phyloP scores from a whole-genome alignment of 2,329 filamentous ascomycete genomes.

The Exophiala sp. region DNA sequence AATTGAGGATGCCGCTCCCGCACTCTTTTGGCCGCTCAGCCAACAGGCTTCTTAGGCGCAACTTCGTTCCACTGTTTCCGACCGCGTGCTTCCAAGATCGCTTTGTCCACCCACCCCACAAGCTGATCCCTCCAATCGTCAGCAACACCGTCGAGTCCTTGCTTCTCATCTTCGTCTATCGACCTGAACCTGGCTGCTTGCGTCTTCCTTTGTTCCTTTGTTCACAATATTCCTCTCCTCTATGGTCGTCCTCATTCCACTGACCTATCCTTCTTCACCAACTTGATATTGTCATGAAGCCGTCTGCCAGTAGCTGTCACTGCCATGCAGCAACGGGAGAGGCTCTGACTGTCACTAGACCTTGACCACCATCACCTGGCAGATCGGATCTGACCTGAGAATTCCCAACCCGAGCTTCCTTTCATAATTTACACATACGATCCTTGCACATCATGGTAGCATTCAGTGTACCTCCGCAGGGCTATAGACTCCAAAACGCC shows the following conservation, averaged over 20 bases:
- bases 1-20: conserved; percentile 10
- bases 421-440: not conserved
- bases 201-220: conserved; percentile 8
- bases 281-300: conserved; percentile 17
- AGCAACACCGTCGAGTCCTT: conserved; percentile 13
- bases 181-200: conserved; percentile 13
- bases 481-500: conserved; percentile 13
- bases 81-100: conserved; percentile 26
- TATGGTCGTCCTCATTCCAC: not conserved
- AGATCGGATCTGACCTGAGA: conserved; percentile 7
- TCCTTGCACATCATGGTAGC: conserved; percentile 19
- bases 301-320: conserved; percentile 19
- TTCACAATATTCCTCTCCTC: conserved; percentile 6
- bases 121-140: conserved; percentile 25
- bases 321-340: conserved; percentile 19
- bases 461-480: conserved; percentile 21
- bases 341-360: conserved; percentile 5
- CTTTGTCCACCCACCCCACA: conserved; percentile 14
- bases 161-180: conserved; percentile 15
- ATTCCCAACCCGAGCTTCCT: conserved; percentile 2
- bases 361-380: conserved; percentile 9
- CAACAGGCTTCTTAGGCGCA: not conserved
- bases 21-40: conserved; percentile 4
- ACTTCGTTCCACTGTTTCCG: conserved; percentile 19
- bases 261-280: conserved; percentile 11